Evolutionary conservation across 2,329 filamentous ascomycete species (phyloP), one percentile per base, ranked within the genome.

Genomic region (Dichotomopilus funicola): DNA sequence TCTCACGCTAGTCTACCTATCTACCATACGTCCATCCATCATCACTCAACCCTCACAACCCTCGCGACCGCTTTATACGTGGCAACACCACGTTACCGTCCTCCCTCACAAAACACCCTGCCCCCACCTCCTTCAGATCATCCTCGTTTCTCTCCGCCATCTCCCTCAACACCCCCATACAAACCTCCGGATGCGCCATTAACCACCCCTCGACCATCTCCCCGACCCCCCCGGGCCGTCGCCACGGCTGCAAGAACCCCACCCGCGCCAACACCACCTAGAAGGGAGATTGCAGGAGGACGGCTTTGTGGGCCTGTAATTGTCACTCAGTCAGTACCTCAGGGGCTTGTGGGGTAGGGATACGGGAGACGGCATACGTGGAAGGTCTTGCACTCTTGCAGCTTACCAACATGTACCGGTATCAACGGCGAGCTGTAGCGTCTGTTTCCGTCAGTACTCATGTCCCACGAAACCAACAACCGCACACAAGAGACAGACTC

Each of bases 221-320:
- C 56, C 73, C 71, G 38, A 70, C 66, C 3, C 70, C 73, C 9
- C 37, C 9, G 12, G 64, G 63, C 12, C 67, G 66, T 56, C 72
- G 70, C 73, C 73, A 78, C n/a, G 74, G 69, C 63, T 77, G 73
- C 37, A 79, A 64, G 58, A 78, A 78, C 2, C 75, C 76, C 5
- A 78, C 71, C 38, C 76, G 68, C 6, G 76, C 75, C 59, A 78
- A 73, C 10, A 79, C 64, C 73, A 78, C 78, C 57, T 71, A 80
- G 68, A 74, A 80, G 52, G 75, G 72, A 10, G 72, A 72, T 59
- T 72, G 75, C 40, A 71, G 60, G 27, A 79, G 70, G 49, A 80
- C 68, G 53, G 72, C 70, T 60, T 66, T 72, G 62, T 80, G 77
- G 10, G 80, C 74, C 69, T 75, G 54, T 4, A 59, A 48, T 51